A percentile compares a stretch with the other conserved stretches of the same genome.
phyloP scores from a whole-genome alignment of 257 asterid genomes.

The Prunella vulgaris region DNA sequence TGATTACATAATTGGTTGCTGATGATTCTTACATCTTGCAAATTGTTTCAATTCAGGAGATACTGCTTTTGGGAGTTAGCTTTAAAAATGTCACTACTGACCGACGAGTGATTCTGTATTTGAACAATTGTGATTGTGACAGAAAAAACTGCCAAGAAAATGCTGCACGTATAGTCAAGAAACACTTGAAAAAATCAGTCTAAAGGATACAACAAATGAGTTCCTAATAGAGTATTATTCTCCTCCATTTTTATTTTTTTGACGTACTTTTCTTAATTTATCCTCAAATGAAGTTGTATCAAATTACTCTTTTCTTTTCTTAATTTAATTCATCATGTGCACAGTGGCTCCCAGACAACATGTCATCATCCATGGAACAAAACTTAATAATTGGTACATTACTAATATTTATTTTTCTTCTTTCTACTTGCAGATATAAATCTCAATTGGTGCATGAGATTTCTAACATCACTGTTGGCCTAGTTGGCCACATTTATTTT shows the following conservation, averaged over 20 bases:
- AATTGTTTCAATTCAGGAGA: constrained; percentile 67
- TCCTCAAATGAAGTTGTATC: not conserved
- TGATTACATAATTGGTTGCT: no score
- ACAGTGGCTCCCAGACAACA: no score
- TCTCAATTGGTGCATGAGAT: no score
- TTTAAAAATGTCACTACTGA: constrained; percentile 77
- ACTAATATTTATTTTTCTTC: no score
- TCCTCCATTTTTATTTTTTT: constrained; percentile 8
- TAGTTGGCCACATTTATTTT: no score
- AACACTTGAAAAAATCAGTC: constrained; percentile 71
- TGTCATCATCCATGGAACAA: no score
- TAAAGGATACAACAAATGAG: constrained; percentile 68
- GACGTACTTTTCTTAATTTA: not conserved
- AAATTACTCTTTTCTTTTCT: not conserved
- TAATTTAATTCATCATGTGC: not conserved
- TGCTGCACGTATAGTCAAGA: constrained; percentile 57
- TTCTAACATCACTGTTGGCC: no score
- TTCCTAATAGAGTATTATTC: constrained; percentile 77
- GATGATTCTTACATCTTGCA: no score
- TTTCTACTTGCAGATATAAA: no score
- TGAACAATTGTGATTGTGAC: constrained; percentile 77
- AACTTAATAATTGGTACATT: not conserved
- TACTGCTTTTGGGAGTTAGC: constrained; percentile 69
- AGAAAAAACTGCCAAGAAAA: constrained; percentile 71
- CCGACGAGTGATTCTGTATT: constrained; percentile 62